Percentiles rank a stretch among this genome's conserved stretches.
These are phyloP conservation scores for Moesziomyces globuligerus DNA, from an alignment of 1,284 basidiomycete species.

Conservation along the genomic window DNA sequence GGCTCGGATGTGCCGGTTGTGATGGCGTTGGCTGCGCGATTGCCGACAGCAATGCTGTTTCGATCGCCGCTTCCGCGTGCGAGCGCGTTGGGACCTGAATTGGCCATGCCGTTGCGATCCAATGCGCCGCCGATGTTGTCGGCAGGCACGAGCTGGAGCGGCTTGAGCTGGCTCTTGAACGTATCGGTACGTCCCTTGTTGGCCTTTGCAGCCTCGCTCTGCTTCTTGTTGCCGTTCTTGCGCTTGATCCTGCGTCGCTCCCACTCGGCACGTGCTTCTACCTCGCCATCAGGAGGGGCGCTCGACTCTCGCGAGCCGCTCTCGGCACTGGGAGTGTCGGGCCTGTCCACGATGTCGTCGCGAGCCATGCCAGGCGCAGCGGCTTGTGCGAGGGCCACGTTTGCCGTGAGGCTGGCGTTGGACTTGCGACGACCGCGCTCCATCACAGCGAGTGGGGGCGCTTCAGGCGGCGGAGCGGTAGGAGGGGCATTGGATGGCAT, in stretches of 20 bases:
- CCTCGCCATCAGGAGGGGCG: conserved; percentile 63
- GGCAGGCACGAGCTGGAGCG: conserved; percentile 51
- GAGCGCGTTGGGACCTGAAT: not conserved
- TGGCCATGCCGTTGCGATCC: conserved; percentile 13
- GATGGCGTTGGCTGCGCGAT: conserved; percentile 12
- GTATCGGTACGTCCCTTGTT: conserved; percentile 27
- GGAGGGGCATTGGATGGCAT: conserved; percentile 14
- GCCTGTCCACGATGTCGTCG: conserved; percentile 10
- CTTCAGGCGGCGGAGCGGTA: conserved; percentile 19
- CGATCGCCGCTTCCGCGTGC: conserved; percentile 19
- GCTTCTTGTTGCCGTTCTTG: conserved; percentile 37
- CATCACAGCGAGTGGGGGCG: conserved; percentile 27
- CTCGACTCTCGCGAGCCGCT: conserved; percentile 51
- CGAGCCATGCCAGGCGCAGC: not conserved
- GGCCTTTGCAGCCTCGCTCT: conserved; percentile 8
- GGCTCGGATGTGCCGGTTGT: conserved; percentile 6
- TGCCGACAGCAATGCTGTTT: conserved; percentile 10
- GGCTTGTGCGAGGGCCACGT: conserved; percentile 39
- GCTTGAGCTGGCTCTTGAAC: conserved; percentile 49
- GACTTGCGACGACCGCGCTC: conserved; percentile 46
- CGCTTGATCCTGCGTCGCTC: conserved; percentile 58
- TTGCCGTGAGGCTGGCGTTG: conserved; percentile 38
- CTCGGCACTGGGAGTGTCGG: conserved; percentile 36
- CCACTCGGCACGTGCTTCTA: conserved; percentile 64
- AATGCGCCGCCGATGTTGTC: conserved; percentile 23